phyloP scores from a whole-genome alignment of 2,329 filamentous ascomycete genomes.

The Dactylellina parvicollis region DNA sequence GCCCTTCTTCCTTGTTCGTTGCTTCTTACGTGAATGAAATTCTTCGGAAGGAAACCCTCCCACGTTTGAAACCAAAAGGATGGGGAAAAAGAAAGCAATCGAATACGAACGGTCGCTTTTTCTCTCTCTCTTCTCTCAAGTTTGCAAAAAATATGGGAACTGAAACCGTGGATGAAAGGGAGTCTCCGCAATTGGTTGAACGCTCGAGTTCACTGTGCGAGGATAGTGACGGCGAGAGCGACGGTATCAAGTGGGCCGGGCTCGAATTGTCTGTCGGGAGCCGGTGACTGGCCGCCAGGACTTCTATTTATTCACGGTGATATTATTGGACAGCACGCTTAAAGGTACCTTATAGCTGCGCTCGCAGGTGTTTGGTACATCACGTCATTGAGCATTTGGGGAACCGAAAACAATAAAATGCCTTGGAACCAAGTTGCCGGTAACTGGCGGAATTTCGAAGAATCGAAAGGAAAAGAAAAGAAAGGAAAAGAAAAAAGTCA shows the following conservation, averaged over 20 bases:
- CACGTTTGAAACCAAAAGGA: slow-evolving; percentile 34
- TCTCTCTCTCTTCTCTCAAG: neutral
- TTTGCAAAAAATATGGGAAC: slow-evolving; percentile 14
- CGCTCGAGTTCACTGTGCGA: too few relatives aligned
- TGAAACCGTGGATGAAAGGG: slow-evolving; percentile 35
- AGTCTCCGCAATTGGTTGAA: slow-evolving; percentile 19
- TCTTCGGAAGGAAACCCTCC: slow-evolving; percentile 28
- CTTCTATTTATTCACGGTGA: neutral
- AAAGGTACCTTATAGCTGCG: slow-evolving; percentile 33
- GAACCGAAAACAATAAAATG: slow-evolving; percentile 28
- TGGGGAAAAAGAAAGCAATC: slow-evolving; percentile 11
- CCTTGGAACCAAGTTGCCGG: slow-evolving; percentile 52
- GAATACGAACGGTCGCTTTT: neutral
- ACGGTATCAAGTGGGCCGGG: too few relatives aligned
- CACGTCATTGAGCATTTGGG: slow-evolving; percentile 45
- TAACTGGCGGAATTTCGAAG: slow-evolving; percentile 44
- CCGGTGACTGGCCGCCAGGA: slow-evolving; percentile 5
- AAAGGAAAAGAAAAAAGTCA: slow-evolving; percentile 12
- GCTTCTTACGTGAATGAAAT: slow-evolving; percentile 48
- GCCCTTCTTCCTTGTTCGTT: slow-evolving; percentile 1
- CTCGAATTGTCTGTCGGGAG: too few relatives aligned
- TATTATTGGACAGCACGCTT: neutral
- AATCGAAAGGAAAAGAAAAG: neutral
- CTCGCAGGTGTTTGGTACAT: slow-evolving; percentile 33
- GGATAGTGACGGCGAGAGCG: too few relatives aligned